Evolutionary conservation across 1,139 yeast species (phyloP).

Genomic region (Candida albicans): DNA sequence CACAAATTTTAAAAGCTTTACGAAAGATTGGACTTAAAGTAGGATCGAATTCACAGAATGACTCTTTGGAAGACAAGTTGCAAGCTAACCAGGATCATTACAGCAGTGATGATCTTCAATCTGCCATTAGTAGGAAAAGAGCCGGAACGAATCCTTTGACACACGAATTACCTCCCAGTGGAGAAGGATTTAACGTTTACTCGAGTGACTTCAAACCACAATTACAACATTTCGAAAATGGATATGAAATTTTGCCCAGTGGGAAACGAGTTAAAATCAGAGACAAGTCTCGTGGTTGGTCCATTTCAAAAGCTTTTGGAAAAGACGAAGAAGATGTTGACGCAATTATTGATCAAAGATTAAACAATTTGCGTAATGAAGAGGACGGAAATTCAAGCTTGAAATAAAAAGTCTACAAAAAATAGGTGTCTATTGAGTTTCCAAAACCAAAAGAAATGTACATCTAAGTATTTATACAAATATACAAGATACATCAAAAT

Average conservation of each 20-base stretch:
- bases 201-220: constrained; percentile 24
- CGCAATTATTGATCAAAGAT: constrained; percentile 56
- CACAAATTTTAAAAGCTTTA: constrained; percentile 14
- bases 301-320: constrained; percentile 27
- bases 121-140: constrained; percentile 46
- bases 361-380: constrained; percentile 27
- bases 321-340: constrained; percentile 52
- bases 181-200: constrained; percentile 41
- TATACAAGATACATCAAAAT: neutral
- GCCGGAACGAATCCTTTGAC: constrained; percentile 49
- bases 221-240: constrained; percentile 25
- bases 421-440: too few relatives aligned
- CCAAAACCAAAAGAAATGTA: too few relatives aligned
- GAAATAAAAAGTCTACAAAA: too few relatives aligned
- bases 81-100: neutral
- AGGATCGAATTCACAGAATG: constrained; percentile 5
- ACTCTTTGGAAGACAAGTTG: neutral
- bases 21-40: constrained; percentile 10
- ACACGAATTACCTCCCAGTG: constrained; percentile 52
- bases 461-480: too few relatives aligned
- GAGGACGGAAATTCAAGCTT: constrained; percentile 8
- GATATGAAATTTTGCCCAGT: constrained; percentile 65
- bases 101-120: constrained; percentile 10
- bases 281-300: constrained; percentile 20
- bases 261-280: constrained; percentile 58